These are phyloP conservation scores for Elsinoe ampelina DNA, from an alignment of 2,329 filamentous ascomycete genomes.

Conservation along the genomic window DNA sequence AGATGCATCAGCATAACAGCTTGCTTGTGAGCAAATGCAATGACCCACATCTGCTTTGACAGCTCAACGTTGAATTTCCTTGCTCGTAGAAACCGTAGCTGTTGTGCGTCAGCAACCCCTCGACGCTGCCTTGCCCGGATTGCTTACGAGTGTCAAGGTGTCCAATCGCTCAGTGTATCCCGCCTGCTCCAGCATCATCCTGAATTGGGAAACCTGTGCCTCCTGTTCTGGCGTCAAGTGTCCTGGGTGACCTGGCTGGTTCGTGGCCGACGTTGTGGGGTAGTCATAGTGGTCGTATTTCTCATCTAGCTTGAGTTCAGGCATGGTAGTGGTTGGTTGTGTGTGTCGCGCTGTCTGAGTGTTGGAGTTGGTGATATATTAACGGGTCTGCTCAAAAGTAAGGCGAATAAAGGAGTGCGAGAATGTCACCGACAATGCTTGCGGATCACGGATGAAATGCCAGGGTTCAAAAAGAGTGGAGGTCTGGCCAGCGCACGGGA, in stretches of 20 bases:
- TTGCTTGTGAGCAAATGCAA: slow-evolving; percentile 14
- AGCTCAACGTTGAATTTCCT: slow-evolving; percentile 86
- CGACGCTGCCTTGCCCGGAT: not conserved
- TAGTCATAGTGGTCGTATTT: slow-evolving; percentile 97
- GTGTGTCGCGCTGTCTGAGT: not conserved
- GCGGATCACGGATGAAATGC: not conserved
- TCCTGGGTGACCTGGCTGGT: slow-evolving; percentile 72
- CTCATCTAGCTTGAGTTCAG: slow-evolving; percentile 53
- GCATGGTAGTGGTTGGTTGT: slow-evolving; percentile 22
- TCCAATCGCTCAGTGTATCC: slow-evolving; percentile 80
- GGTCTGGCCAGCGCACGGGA: slow-evolving; percentile 1
- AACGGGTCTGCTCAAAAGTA: not conserved
- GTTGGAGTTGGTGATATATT: not conserved
- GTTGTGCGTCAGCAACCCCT: slow-evolving; percentile 10
- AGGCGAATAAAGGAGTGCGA: not conserved
- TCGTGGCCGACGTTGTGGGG: slow-evolving; percentile 64
- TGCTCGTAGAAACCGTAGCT: slow-evolving; percentile 85
- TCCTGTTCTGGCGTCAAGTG: slow-evolving; percentile 79
- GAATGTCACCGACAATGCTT: not conserved
- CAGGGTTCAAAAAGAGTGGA: not conserved
- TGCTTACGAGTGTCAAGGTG: slow-evolving; percentile 73
- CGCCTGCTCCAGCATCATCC: slow-evolving; percentile 71
- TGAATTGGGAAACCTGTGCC: slow-evolving; percentile 78
- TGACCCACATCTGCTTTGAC: slow-evolving; percentile 74
- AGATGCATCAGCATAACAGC: slow-evolving; percentile 22